These are phyloP conservation scores for Stephania cephalantha DNA, from an alignment of 164 flowering plant genomes.

Conservation along the genomic window DNA sequence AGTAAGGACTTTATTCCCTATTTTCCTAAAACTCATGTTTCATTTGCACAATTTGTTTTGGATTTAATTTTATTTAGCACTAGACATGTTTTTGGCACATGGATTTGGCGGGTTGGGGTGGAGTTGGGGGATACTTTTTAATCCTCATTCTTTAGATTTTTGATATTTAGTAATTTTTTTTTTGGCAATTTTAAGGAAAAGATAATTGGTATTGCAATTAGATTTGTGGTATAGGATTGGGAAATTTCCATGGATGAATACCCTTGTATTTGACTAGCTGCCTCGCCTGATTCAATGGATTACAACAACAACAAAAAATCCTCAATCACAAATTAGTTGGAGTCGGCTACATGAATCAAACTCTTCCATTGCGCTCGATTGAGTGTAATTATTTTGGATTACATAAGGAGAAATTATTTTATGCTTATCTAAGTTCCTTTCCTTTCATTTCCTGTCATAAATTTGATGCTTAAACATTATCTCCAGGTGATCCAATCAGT, in stretches of 20 bases:
- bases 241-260: neutral
- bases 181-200: no score
- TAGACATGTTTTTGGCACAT: neutral
- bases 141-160: no score
- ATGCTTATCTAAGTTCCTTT: neutral
- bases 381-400: no score
- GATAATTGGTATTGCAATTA: no score
- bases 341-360: no score
- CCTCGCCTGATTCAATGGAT: no score
- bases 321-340: no score
- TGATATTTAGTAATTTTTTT: no score
- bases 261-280: neutral
- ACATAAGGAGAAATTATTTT: neutral
- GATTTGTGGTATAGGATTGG: no score
- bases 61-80: neutral
- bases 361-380: no score
- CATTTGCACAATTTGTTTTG: neutral
- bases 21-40: neutral
- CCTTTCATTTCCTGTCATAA: neutral
- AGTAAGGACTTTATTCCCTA: constrained; percentile 45
- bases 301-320: no score
- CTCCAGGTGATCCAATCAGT: constrained; percentile 33
- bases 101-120: neutral
- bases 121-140: no score
- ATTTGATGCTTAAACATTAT: constrained; percentile 8